Conservation (phyloP, 2,329 filamentous ascomycete genomes). For the Colletotrichum scovillei region DNA sequence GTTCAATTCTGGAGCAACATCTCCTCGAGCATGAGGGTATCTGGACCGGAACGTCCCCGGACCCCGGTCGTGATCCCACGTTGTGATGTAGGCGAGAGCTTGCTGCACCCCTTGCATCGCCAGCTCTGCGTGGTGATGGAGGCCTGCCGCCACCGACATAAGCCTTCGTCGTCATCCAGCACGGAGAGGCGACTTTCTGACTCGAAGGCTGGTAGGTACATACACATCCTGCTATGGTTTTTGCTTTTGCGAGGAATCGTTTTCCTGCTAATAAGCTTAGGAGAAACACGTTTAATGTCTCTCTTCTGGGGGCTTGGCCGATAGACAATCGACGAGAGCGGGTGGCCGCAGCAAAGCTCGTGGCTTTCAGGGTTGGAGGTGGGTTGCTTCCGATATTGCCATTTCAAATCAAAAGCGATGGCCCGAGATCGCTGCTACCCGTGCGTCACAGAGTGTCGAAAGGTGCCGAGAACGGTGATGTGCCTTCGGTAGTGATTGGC, state of each 20-base stretch:
- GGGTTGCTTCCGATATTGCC: neutral
- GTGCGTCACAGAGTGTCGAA: neutral
- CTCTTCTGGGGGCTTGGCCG: neutral
- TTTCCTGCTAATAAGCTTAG: neutral
- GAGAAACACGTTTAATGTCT: neutral
- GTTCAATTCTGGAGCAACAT: neutral
- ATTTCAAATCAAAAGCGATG: neutral
- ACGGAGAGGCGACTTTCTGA: neutral
- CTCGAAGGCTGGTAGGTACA: neutral
- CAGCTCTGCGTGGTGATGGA: neutral
- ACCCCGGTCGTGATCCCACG: neutral
- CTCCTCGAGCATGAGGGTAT: neutral
- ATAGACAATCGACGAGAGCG: no score
- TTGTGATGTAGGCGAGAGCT: neutral
- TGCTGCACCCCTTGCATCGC: slow-evolving; percentile 17
- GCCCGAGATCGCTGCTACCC: neutral
- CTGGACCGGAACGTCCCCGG: neutral
- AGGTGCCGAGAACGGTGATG: neutral
- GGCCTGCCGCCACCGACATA: neutral
- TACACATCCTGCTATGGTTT: neutral
- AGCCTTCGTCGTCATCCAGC: neutral
- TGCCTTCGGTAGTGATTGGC: neutral
- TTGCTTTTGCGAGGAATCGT: neutral
- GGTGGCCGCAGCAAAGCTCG: neutral
- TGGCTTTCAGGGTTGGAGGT: neutral